These are phyloP conservation scores for Bassia scoparia DNA, from an alignment of 148 eudicot species.

Conservation along the genomic window DNA sequence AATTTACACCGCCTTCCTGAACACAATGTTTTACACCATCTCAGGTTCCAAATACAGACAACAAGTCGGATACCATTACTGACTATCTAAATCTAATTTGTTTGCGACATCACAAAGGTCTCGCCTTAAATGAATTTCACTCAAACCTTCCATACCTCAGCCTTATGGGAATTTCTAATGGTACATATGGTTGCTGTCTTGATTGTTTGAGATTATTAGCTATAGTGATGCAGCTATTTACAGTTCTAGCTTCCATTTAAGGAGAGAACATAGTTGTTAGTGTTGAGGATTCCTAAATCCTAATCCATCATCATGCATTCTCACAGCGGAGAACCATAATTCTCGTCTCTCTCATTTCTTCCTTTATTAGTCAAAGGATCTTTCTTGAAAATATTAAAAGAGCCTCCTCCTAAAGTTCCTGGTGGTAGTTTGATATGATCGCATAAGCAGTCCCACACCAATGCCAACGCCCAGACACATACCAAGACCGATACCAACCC, in stretches of 20 bases:
- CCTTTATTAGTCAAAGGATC: not conserved
- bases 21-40: conserved; percentile 17
- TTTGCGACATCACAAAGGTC: not conserved
- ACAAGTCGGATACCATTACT: conserved; percentile 9
- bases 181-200: not conserved
- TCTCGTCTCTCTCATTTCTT: not conserved
- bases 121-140: conserved; percentile 7
- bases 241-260: conserved; percentile 7
- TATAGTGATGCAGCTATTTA: conserved; percentile 1
- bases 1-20: conserved; percentile 20
- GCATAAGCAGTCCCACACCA: conserved; percentile 59
- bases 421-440: conserved; percentile 52
- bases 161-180: not conserved
- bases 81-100: conserved; percentile 5
- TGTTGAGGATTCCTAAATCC: not conserved
- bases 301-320: not conserved
- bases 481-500: conserved; percentile 59
- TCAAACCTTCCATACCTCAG: not conserved
- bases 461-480: conserved; percentile 56
- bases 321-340: not conserved
- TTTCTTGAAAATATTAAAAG: conserved; percentile 22
- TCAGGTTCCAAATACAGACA: conserved; percentile 9
- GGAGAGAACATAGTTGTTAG: conserved; percentile 3
- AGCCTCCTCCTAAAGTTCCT: conserved; percentile 44
- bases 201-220: conserved; percentile 9